phyloP scores from a whole-genome alignment of 306 rosid species.

The Pachyrhizus erosus region DNA sequence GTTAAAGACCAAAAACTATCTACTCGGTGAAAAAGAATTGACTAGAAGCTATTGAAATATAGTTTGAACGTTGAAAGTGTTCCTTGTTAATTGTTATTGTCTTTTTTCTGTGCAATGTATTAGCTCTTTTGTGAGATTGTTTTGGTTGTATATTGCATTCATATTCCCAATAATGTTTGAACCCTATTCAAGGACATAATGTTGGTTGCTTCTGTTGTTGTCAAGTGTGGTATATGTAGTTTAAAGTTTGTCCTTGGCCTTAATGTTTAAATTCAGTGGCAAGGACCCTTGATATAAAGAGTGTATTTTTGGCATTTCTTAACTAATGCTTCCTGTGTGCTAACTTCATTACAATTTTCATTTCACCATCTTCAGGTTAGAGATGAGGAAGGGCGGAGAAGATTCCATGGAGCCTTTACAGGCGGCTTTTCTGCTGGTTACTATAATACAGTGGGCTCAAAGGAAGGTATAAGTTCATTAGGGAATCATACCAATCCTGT shows the following conservation, averaged over 20 bases:
- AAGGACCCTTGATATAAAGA: neutral
- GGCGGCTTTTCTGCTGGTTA: conserved; percentile 98
- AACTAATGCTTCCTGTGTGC: neutral
- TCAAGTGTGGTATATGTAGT: neutral
- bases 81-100: neutral
- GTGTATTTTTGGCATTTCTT: conserved; percentile 1
- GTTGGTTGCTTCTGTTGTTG: neutral
- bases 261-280: conserved; percentile 4
- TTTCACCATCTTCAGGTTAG: conserved; percentile 64
- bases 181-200: neutral
- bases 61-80: conserved; percentile 4
- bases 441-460: conserved; percentile 88
- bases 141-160: conserved; percentile 20
- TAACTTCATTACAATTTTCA: neutral
- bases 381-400: conserved; percentile 98
- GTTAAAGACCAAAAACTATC: neutral
- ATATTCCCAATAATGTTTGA: neutral
- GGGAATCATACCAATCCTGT: conserved; percentile 13
- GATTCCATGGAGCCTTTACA: conserved; percentile 96
- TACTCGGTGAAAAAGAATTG: neutral
- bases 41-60: neutral
- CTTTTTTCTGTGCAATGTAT: neutral
- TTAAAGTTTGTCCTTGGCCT: conserved; percentile 10
- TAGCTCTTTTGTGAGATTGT: conserved; percentile 11
- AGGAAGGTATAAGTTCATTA: conserved; percentile 70